phyloP scores from a whole-genome alignment of 1,284 basidiomycete species.

The Fistulina hepatica region DNA sequence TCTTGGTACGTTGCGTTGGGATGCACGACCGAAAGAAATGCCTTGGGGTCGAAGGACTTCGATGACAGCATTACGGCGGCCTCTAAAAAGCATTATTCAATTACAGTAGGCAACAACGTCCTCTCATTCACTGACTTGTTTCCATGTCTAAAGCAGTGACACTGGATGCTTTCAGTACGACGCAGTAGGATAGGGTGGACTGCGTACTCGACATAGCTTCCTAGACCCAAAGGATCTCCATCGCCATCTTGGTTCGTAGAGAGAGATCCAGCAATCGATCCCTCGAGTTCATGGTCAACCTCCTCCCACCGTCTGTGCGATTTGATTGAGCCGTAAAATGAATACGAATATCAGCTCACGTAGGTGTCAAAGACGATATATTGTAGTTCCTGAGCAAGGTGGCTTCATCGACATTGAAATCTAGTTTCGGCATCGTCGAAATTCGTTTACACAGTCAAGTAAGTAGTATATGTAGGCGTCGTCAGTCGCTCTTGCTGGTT shows the following conservation, averaged over 20 bases:
- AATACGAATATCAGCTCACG: constrained; percentile 36
- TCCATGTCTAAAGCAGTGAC: constrained; percentile 60
- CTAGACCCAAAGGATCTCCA: constrained; percentile 61
- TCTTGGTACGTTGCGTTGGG: constrained; percentile 96
- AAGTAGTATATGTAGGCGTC: too few species aligned
- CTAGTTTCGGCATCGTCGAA: constrained; percentile 42
- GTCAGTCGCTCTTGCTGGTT: too few species aligned
- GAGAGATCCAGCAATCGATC: constrained; percentile 50
- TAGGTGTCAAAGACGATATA: constrained; percentile 56
- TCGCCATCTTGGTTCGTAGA: constrained; percentile 41
- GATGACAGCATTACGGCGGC: constrained; percentile 75
- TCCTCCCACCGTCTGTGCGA: constrained; percentile 65
- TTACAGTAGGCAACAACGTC: constrained; percentile 2
- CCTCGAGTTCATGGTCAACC: constrained; percentile 64
- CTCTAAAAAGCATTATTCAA: constrained; percentile 34
- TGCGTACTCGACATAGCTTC: constrained; percentile 50
- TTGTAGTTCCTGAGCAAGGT: constrained; percentile 65
- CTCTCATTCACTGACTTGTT: constrained; percentile 40
- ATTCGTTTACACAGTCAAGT: too few species aligned
- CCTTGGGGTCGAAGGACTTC: constrained; percentile 94
- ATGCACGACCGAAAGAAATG: constrained; percentile 85
- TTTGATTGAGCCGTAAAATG: constrained; percentile 4
- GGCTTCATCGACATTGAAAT: constrained; percentile 63
- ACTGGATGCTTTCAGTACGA: constrained; percentile 26
- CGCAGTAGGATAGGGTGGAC: constrained; percentile 6